A percentile compares a stretch with the other conserved stretches of the same genome.
phyloP scores from a whole-genome alignment of 106 monocot species.

The Platanthera guangdongensis region DNA sequence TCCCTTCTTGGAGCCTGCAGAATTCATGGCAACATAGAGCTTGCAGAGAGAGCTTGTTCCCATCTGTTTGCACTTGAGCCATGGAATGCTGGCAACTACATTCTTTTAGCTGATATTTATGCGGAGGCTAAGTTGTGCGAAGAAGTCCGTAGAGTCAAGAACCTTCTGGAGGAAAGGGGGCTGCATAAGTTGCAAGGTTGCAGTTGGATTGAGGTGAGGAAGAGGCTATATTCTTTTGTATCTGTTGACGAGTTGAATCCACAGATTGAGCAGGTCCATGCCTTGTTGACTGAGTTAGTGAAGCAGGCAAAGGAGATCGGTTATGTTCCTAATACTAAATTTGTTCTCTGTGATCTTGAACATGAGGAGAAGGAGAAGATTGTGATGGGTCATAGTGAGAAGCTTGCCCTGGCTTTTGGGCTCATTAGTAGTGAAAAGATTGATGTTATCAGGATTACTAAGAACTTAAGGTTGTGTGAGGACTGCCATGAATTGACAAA shows the following conservation, averaged over 20 bases:
- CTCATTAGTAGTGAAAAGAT: constrained; percentile 36
- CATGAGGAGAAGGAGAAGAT: constrained; percentile 58
- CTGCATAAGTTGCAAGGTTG: constrained; percentile 54
- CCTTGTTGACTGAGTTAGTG: constrained; percentile 29
- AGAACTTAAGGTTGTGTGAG: constrained; percentile 70
- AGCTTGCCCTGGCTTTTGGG: constrained; percentile 61
- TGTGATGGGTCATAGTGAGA: constrained; percentile 68
- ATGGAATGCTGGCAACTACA: constrained; percentile 59
- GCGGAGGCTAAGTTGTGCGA: constrained; percentile 43
- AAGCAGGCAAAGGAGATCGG: constrained; percentile 47
- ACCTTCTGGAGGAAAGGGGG: constrained; percentile 26
- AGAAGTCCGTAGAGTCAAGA: constrained; percentile 35
- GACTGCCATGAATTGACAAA: constrained; percentile 68
- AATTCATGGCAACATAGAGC: constrained; percentile 41
- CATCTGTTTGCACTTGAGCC: constrained; percentile 62
- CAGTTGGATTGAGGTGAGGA: constrained; percentile 58
- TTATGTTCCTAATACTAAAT: constrained; percentile 46
- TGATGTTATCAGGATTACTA: constrained; percentile 54
- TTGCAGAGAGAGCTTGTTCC: constrained; percentile 46
- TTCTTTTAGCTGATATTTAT: constrained; percentile 48
- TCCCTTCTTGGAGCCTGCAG: constrained; percentile 63
- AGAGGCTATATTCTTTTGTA: constrained; percentile 31
- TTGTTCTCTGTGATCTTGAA: constrained; percentile 47
- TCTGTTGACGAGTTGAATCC: constrained; percentile 45
- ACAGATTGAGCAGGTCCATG: constrained; percentile 44